Evolutionary conservation across 768 basidiomycete genomes (phyloP).

Genomic region (Obba rivulosa): DNA sequence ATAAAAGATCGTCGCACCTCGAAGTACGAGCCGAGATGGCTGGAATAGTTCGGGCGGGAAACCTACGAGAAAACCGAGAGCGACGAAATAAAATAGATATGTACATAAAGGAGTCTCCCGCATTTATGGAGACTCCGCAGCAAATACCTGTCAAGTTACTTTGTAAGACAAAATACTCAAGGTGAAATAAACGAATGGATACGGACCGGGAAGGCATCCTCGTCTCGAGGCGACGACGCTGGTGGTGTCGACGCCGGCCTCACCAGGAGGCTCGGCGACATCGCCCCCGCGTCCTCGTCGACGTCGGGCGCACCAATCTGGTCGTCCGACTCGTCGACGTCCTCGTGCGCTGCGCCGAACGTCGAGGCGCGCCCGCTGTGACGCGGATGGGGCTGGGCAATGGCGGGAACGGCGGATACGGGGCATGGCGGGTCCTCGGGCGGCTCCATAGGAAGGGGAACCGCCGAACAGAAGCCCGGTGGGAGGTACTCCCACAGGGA

Average conservation of each 20-base stretch:
- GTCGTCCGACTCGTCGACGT: too few relatives aligned
- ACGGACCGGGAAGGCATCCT: slow-evolving; percentile 10
- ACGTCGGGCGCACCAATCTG: not conserved
- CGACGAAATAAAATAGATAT: too few relatives aligned
- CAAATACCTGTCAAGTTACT: too few relatives aligned
- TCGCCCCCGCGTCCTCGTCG: not conserved
- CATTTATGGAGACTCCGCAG: slow-evolving; percentile 20
- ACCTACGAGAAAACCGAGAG: too few relatives aligned
- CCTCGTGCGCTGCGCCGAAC: too few relatives aligned
- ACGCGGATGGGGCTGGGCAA: slow-evolving; percentile 4
- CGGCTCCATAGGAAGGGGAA: slow-evolving; percentile 3
- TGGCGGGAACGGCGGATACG: slow-evolving; percentile 4
- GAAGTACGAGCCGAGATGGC: too few relatives aligned
- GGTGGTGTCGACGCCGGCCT: slow-evolving; percentile 23
- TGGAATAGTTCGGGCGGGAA: too few relatives aligned
- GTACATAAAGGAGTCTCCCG: not conserved
- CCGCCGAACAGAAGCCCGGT: slow-evolving; percentile 3
- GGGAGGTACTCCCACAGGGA: slow-evolving; percentile 5
- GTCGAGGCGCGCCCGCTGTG: too few relatives aligned
- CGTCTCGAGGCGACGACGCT: slow-evolving; percentile 1
- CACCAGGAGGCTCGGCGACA: slow-evolving; percentile 8
- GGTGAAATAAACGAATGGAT: too few relatives aligned
- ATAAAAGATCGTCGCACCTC: too few relatives aligned
- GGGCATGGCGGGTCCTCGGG: not conserved
- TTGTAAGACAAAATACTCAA: too few relatives aligned